Conservation (phyloP, 352 stramenopile genomes). For the Globisporangium orthogonon region DNA sequence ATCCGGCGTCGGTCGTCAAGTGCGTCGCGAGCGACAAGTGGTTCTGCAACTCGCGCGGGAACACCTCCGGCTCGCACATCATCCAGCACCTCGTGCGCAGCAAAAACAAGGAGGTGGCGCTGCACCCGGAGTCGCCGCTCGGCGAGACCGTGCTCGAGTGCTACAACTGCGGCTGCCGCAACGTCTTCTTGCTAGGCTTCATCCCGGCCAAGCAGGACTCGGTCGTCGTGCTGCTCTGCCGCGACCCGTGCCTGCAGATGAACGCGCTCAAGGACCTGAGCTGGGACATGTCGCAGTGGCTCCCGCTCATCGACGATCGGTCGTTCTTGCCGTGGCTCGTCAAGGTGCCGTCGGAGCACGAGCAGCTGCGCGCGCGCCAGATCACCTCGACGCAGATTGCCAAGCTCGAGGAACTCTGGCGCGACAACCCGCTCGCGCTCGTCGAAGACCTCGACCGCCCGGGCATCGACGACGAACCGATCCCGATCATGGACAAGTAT, state of each 20-base stretch:
- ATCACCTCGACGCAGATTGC: constrained; percentile 91
- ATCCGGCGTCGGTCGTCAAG: constrained; percentile 94
- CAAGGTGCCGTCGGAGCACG: constrained; percentile 89
- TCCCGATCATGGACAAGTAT: constrained; percentile 89
- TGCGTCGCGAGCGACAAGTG: constrained; percentile 96
- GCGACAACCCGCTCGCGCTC: constrained; percentile 93
- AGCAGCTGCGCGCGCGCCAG: constrained; percentile 91
- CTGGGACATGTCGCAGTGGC: constrained; percentile 98
- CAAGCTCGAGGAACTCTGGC: constrained; percentile 93
- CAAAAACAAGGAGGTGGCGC: constrained; percentile 86
- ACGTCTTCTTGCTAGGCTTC: constrained; percentile 98
- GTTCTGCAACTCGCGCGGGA: constrained; percentile 98
- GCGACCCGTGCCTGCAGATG: constrained; percentile 95
- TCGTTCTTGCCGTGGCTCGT: constrained; percentile 97
- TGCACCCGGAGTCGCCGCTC: constrained; percentile 94
- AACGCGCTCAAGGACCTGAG: constrained; percentile 98
- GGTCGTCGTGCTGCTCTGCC: constrained; percentile 97
- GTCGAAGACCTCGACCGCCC: constrained; percentile 95
- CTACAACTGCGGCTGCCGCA: constrained; percentile 98
- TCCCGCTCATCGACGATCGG: constrained; percentile 96
- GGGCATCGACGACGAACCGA: constrained; percentile 86
- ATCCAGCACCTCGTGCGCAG: constrained; percentile 97
- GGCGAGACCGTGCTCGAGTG: constrained; percentile 98
- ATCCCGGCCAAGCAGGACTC: constrained; percentile 95
- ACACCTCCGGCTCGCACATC: constrained; percentile 93